Percentiles rank a stretch among this genome's conserved stretches.
phyloP scores from a whole-genome alignment of 2,329 filamentous ascomycete genomes.

The Cladobotryum protrusum region DNA sequence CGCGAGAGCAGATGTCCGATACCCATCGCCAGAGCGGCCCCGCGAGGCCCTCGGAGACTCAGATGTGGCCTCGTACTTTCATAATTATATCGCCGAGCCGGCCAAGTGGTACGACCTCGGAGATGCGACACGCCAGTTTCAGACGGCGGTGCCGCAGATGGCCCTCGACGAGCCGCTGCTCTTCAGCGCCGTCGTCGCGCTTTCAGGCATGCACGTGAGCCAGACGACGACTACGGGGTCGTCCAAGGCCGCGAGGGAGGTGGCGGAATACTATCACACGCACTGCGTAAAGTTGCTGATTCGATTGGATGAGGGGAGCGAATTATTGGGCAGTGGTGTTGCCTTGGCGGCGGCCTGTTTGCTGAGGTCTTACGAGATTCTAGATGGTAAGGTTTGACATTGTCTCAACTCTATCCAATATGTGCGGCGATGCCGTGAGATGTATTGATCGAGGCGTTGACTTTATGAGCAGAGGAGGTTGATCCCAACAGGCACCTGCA shows the following conservation, averaged over 20 bases:
- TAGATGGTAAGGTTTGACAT: slow-evolving; percentile 30
- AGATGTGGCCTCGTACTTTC: slow-evolving; percentile 31
- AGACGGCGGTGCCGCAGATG: slow-evolving; percentile 26
- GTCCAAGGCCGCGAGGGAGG: slow-evolving; percentile 17
- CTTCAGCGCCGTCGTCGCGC: slow-evolving; percentile 38
- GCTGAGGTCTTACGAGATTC: slow-evolving; percentile 43
- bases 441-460: not conserved
- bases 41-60: slow-evolving; percentile 23
- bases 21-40: slow-evolving; percentile 17
- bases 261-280: slow-evolving; percentile 35
- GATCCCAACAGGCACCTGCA: slow-evolving; percentile 39
- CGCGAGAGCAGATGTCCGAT: not conserved
- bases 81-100: slow-evolving; percentile 30
- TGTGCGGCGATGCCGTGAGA: too few relatives aligned
- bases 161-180: slow-evolving; percentile 36
- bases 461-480: slow-evolving; percentile 21
- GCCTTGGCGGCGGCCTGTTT: slow-evolving; percentile 42
- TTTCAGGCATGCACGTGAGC: slow-evolving; percentile 37
- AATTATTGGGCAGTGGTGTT: slow-evolving; percentile 28
- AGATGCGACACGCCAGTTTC: slow-evolving; percentile 31
- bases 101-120: slow-evolving; percentile 44
- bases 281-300: slow-evolving; percentile 35
- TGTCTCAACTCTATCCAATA: too few relatives aligned
- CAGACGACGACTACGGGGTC: slow-evolving; percentile 18
- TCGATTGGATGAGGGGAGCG: slow-evolving; percentile 25